Base-by-base conservation (phyloP, 2,329 filamentous ascomycete species). In the Ambrosiella cleistominuta region DNA sequence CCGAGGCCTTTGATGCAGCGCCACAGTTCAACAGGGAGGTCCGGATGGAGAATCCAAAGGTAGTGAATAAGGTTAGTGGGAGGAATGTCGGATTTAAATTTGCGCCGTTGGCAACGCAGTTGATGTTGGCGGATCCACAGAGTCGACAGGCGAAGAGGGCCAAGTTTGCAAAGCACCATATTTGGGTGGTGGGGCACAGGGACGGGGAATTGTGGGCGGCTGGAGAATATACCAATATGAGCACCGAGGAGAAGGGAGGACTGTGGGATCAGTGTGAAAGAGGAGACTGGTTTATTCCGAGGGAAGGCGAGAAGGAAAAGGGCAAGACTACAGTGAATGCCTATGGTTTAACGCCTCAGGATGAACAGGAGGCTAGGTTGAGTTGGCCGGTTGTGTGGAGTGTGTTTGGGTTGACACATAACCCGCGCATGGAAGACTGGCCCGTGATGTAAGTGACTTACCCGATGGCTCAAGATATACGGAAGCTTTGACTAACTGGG, bases 151-250 rank as follows among this genome's bases (percentile, higher is more conserved):
- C 70, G 0, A 68, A 66, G 51, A 67, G 74, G n/a, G 72, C 73
- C 1, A 68, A 66, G 50, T 77, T 72, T 61, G 73, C 73, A 1
- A 67, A 67, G 60, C 74, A 76, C 62, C 69, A 73, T 57, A 62
- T 73, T 42, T 77, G 74, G 74, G 69, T 77, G 7, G 77, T 74
- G 1, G 72, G 72, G 3, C 68, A 77, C 62, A 68, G 71, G 2
- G 75, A 78, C 60, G 71, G 70, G 38, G 75, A 78, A 66, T 65
- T 76, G 12, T 77, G 70, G 69, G 75, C 74, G 0, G 74, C 73
- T 2, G 75, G 75, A 7, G 72, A 75, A 63, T 77, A 72, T 56
- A 76, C 74, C 2, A 77, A 77, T 60, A 74, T 77, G 67, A 74
- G 73, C 60, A 67, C 65, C 1, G 65, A 63, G 44, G 74, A 71